Evolutionary conservation across 2,329 filamentous ascomycete genomes (phyloP), one percentile per base, ranked within the genome.

Genomic region (Parascedosporium putredinis): DNA sequence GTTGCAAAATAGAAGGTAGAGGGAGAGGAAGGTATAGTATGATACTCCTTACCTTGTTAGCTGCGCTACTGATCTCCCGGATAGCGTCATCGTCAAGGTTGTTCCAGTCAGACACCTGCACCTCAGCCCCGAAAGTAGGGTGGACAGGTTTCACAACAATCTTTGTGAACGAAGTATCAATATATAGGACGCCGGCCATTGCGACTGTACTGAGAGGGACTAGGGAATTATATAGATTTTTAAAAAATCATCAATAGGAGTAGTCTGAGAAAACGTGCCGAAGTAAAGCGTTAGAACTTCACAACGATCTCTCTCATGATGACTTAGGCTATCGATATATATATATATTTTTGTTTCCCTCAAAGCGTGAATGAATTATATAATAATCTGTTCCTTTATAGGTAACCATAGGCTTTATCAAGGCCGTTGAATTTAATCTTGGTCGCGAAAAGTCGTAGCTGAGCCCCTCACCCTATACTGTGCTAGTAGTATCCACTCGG

Each of bases 91-190:
- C 46, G 18, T 45, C 45, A 10, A 51, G 24, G 29, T 48, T 48
- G 38, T 48, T 44, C 50, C 45, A 51, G 50, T 51, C 50, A 2
- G 34, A 23, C 16, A 48, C 50, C 36, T 49, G 36, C 23, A 51
- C 31, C 29, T 51, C 50, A 18, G 45, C 45, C 5, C 50, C 50
- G 20, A 51, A 51, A 12, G 50, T 51, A 31, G 50, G 50, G 45
- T 51, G 50, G 10, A 51, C 36, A 44, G 45, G 36, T 33, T 49
- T 51, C 12, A 51, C 50, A 4, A 38, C 38, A 27, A 51, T 44
- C 45, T 51, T 48, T 6, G 45, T 44, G 45, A 51, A 47, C 5
- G 24, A 46, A 46, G 44, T 40, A 45, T 25, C 25, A 24, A 31
- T 45, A 45, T 45, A 25, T 16, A 45, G 14, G 22, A 45, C 23